Evolutionary conservation across 208 protist species (phyloP).

Genomic region (Leishmania mexicana): DNA sequence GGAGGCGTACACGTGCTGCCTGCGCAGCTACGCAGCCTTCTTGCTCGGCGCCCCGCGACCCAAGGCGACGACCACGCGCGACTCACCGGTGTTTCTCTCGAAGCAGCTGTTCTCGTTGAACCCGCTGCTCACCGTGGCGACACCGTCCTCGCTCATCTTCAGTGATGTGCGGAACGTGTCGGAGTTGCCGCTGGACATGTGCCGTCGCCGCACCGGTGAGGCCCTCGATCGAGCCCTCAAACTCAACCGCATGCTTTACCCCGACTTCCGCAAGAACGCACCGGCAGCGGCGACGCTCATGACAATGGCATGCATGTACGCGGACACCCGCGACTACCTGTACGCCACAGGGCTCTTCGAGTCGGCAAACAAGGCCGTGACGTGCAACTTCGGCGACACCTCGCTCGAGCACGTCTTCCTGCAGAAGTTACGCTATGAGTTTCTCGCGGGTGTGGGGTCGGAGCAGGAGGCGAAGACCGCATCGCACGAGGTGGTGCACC

Average conservation of each 20-base stretch:
- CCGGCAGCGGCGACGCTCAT: conserved; percentile 63
- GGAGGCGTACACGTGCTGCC: conserved; percentile 67
- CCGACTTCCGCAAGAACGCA: conserved; percentile 61
- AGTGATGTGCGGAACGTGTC: conserved; percentile 37
- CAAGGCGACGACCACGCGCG: conserved; percentile 42
- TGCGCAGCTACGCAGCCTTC: conserved; percentile 72
- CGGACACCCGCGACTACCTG: conserved; percentile 89
- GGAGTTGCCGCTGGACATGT: conserved; percentile 47
- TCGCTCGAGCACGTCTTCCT: conserved; percentile 63
- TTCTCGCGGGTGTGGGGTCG: conserved; percentile 83
- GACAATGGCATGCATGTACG: conserved; percentile 83
- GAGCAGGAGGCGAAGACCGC: conserved; percentile 83
- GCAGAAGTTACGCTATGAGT: conserved; percentile 80
- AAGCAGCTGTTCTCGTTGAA: conserved; percentile 76
- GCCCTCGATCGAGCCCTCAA: conserved; percentile 73
- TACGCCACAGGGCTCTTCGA: conserved; percentile 87
- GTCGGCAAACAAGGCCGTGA: conserved; percentile 64
- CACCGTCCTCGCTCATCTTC: conserved; percentile 66
- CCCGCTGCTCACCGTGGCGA: conserved; percentile 56
- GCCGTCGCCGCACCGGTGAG: conserved; percentile 57
- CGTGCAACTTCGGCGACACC: conserved; percentile 58
- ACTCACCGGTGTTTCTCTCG: conserved; percentile 77
- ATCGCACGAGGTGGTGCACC: conserved; percentile 72
- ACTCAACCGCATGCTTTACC: conserved; percentile 72
- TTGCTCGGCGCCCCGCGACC: conserved; percentile 62